Percentiles rank a stretch among this genome's conserved stretches.
Evolutionary conservation across 2,329 filamentous ascomycete species (phyloP).

Genomic region (Fusarium stilboides): DNA sequence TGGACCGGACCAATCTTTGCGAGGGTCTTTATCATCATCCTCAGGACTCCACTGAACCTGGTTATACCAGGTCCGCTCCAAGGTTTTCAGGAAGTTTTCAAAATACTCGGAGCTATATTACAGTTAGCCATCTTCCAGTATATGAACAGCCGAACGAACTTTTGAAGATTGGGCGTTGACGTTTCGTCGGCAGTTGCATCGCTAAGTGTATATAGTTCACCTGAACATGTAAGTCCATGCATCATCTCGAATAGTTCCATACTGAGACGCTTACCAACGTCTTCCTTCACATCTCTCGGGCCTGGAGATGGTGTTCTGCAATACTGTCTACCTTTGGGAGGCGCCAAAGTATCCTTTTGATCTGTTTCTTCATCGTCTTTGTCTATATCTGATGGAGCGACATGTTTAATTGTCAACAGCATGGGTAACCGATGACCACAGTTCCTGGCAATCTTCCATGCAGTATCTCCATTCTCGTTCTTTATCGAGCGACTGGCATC

Average conservation of each 20-base stretch:
- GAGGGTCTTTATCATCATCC: constrained; percentile 12
- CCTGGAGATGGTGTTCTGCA: constrained; percentile 16
- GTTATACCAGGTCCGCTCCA: constrained; percentile 34
- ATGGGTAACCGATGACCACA: constrained; percentile 1
- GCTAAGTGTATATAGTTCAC: constrained; percentile 12
- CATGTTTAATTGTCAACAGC: background rate
- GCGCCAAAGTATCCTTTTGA: background rate
- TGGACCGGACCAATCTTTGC: constrained; percentile 23
- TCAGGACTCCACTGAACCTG: constrained; percentile 24
- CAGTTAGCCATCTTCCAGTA: background rate
- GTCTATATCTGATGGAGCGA: background rate
- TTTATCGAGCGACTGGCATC: background rate
- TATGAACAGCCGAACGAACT: background rate
- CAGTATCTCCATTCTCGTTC: constrained; percentile 5
- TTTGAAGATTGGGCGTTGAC: constrained; percentile 2
- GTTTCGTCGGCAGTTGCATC: background rate
- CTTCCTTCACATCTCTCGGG: background rate
- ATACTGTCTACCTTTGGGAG: background rate
- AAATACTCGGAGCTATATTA: background rate
- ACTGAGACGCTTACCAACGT: background rate
- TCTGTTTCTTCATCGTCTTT: background rate
- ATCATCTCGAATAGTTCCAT: background rate
- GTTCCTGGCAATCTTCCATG: constrained; percentile 9
- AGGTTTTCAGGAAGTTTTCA: constrained; percentile 9
- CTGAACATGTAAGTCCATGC: background rate